Evolutionary conservation across 2,329 filamentous ascomycete genomes (phyloP).

Genomic region (Ilyonectria mors-panacis): DNA sequence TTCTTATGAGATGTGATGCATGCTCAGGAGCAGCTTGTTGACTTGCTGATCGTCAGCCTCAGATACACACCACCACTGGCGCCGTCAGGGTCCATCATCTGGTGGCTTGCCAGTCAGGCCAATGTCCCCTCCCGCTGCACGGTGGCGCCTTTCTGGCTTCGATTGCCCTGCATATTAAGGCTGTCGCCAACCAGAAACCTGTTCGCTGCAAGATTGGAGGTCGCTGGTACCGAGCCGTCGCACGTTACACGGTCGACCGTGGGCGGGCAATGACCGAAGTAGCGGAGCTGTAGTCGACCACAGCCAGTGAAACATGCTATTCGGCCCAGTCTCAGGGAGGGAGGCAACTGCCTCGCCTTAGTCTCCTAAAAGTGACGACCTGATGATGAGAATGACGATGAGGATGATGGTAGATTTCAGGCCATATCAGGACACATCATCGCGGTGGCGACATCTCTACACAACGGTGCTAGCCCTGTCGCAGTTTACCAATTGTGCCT

Average conservation of each 20-base stretch:
- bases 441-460: neutral
- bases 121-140: constrained; percentile 15
- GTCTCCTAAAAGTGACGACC: constrained; percentile 6
- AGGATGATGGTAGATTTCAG: neutral
- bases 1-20: neutral
- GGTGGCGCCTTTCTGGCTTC: constrained; percentile 21
- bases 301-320: constrained; percentile 15
- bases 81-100: constrained; percentile 13
- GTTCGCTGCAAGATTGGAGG: constrained; percentile 10
- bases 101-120: constrained; percentile 15
- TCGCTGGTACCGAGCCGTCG: constrained; percentile 4
- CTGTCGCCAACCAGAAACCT: constrained; percentile 10
- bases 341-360: neutral
- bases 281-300: constrained; percentile 12
- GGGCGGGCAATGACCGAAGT: constrained; percentile 27
- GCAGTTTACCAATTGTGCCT: neutral
- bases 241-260: constrained; percentile 6
- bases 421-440: neutral
- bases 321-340: constrained; percentile 24
- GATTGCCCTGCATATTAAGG: constrained; percentile 29
- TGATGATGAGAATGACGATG: constrained; percentile 3
- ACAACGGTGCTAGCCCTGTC: neutral
- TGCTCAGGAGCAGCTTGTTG: neutral
- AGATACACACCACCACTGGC: constrained; percentile 2
- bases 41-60: constrained; percentile 8